These are phyloP conservation scores for Xylariaceae sp. DNA, from an alignment of 2,329 filamentous ascomycete genomes.

Conservation along the genomic window DNA sequence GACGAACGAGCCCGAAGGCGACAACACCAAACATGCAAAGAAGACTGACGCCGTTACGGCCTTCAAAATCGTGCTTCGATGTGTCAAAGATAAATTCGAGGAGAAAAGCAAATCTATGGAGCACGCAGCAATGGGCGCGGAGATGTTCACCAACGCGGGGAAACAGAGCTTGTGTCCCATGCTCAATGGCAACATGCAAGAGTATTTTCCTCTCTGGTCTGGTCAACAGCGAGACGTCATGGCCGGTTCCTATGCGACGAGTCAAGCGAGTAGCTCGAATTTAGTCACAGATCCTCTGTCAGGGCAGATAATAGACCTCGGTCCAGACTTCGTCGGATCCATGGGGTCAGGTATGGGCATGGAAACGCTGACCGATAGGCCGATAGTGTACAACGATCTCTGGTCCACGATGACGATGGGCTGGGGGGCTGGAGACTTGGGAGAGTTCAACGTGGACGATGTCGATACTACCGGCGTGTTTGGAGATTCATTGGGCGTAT, in stretches of 20 bases:
- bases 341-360: slow-evolving; percentile 1
- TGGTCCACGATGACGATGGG: slow-evolving; percentile 29
- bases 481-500: too few relatives aligned
- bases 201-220: slow-evolving; percentile 46
- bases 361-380: slow-evolving; percentile 6
- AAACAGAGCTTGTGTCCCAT: slow-evolving; percentile 42
- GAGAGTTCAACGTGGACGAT: slow-evolving; percentile 15
- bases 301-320: not conserved
- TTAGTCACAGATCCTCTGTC: slow-evolving; percentile 4
- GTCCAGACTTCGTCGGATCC: slow-evolving; percentile 1
- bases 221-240: slow-evolving; percentile 27
- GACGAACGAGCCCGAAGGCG: not conserved
- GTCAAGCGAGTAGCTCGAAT: slow-evolving; percentile 4
- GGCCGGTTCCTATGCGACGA: slow-evolving; percentile 1
- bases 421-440: slow-evolving; percentile 22
- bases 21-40: slow-evolving; percentile 11
- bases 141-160: slow-evolving; percentile 1
- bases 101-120: slow-evolving; percentile 37
- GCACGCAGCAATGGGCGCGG: slow-evolving; percentile 13
- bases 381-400: slow-evolving; percentile 20
- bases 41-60: slow-evolving; percentile 44
- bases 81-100: slow-evolving; percentile 47
- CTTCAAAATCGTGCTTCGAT: slow-evolving; percentile 43
- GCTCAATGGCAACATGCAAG: slow-evolving; percentile 49
- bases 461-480: slow-evolving; percentile 7